Conservation (phyloP, 495 filamentous ascomycete genomes). For the Aspergillus ostianus region DNA sequence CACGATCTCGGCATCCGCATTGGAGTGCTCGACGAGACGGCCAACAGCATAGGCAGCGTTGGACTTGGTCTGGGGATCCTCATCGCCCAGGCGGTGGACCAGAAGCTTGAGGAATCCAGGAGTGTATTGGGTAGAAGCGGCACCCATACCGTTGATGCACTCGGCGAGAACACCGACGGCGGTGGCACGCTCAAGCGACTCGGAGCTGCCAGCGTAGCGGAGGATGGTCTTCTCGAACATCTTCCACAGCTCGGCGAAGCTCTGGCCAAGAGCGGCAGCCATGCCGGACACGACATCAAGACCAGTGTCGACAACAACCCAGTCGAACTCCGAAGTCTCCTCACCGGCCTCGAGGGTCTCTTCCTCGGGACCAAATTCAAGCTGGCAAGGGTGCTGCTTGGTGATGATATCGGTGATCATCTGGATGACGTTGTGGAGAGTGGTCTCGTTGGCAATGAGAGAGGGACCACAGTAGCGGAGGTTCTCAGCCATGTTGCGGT, state of each 20-base stretch:
- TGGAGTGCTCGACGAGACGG: slow-evolving; percentile 76
- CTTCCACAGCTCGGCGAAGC: slow-evolving; percentile 87
- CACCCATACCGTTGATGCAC: slow-evolving; percentile 83
- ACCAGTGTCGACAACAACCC: slow-evolving; percentile 91
- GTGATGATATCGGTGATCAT: slow-evolving; percentile 72
- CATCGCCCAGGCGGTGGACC: slow-evolving; percentile 81
- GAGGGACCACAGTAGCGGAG: slow-evolving; percentile 89
- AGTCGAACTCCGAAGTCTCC: slow-evolving; percentile 93
- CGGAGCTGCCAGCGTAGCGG: slow-evolving; percentile 80
- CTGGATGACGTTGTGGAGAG: slow-evolving; percentile 63
- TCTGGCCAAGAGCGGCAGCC: slow-evolving; percentile 73
- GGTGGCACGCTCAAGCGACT: slow-evolving; percentile 81
- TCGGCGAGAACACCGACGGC: slow-evolving; percentile 91
- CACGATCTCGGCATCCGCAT: slow-evolving; percentile 65
- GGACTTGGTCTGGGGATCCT: slow-evolving; percentile 88
- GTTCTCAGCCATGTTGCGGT: slow-evolving; percentile 88
- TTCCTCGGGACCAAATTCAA: slow-evolving; percentile 78
- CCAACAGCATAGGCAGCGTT: slow-evolving; percentile 92
- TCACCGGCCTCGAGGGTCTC: slow-evolving; percentile 66
- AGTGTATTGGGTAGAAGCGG: slow-evolving; percentile 73
- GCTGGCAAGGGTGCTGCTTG: slow-evolving; percentile 87
- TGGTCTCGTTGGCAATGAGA: slow-evolving; percentile 66
- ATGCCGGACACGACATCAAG: slow-evolving; percentile 85
- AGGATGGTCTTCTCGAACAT: slow-evolving; percentile 86
- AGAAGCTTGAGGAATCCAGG: slow-evolving; percentile 72